Conservation (phyloP, 2,329 filamentous ascomycete species). For the Phymatotrichopsis omnivora region DNA sequence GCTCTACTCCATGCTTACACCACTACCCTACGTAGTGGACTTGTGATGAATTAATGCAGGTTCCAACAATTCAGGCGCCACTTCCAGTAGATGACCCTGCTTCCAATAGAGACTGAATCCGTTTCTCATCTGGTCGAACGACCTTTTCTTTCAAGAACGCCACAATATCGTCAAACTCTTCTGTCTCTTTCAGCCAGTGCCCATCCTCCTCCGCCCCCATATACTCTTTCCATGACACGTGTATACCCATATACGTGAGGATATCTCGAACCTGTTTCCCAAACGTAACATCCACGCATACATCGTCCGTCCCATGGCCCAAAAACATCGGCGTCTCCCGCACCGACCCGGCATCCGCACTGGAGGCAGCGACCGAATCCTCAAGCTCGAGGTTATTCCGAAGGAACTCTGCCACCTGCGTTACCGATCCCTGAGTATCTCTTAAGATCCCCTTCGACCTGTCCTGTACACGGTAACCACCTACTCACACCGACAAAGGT, state of each 20-base stretch:
- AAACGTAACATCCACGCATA: slow-evolving; percentile 39
- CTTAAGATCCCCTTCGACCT: slow-evolving; percentile 32
- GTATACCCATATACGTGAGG: slow-evolving; percentile 34
- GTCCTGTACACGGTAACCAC: slow-evolving; percentile 42
- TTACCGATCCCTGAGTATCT: not conserved
- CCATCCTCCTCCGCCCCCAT: slow-evolving; percentile 39
- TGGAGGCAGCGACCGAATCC: not conserved
- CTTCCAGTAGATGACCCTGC: too few relatives aligned
- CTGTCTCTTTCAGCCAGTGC: slow-evolving; percentile 43
- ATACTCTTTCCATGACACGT: slow-evolving; percentile 38
- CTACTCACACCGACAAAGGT: slow-evolving; percentile 43
- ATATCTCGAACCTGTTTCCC: slow-evolving; percentile 35
- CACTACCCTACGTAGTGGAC: too few relatives aligned
- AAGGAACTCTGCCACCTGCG: slow-evolving; percentile 11
- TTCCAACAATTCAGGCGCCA: too few relatives aligned
- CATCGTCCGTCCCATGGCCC: slow-evolving; percentile 43
- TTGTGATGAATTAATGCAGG: too few relatives aligned
- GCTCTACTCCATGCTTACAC: too few relatives aligned
- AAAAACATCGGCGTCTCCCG: slow-evolving; percentile 38
- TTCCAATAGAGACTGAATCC: too few relatives aligned
- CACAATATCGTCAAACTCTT: slow-evolving; percentile 39
- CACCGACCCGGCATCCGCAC: slow-evolving; percentile 4
- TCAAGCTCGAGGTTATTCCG: not conserved
- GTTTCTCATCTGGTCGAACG: too few relatives aligned
- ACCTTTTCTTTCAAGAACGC: slow-evolving; percentile 32